Conservation (phyloP, 495 filamentous ascomycete genomes). For the Amphirosellinia nigrospora region DNA sequence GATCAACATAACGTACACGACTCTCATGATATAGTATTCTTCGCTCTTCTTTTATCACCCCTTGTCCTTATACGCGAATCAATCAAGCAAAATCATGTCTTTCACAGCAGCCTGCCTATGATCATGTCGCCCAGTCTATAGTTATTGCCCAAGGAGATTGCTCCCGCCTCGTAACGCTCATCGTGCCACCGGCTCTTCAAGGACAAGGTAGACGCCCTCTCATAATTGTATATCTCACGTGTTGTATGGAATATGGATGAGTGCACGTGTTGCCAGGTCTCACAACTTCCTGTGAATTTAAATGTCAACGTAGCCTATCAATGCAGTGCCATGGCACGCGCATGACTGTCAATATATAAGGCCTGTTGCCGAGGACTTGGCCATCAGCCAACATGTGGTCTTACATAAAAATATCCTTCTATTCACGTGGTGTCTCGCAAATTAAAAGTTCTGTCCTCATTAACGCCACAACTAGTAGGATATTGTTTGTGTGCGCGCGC, state of each 20-base stretch:
- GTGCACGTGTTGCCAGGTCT: too few species aligned
- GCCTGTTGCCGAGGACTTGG: background rate
- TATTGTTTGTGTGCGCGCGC: too few species aligned
- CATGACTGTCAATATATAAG: background rate
- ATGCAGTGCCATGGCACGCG: background rate
- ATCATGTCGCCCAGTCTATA: too few species aligned
- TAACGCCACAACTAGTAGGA: background rate
- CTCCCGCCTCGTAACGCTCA: too few species aligned
- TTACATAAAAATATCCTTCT: background rate
- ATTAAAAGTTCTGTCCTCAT: background rate
- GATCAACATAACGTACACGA: too few species aligned
- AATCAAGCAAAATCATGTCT: too few species aligned
- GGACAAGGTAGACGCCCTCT: background rate
- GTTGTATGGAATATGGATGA: background rate
- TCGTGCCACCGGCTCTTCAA: background rate
- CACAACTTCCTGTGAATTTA: background rate
- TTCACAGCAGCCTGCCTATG: too few species aligned
- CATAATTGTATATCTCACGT: background rate
- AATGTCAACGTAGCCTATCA: background rate
- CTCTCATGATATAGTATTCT: too few species aligned
- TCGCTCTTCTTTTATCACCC: too few species aligned
- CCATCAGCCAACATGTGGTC: background rate
- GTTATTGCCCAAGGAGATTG: too few species aligned
- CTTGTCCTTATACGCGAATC: too few species aligned
- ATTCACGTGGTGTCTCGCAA: background rate